Percentiles rank a stretch among this genome's conserved stretches.
Evolutionary conservation across 176 grass and related monocot species (phyloP).

Genomic region (Oryza meyeriana): DNA sequence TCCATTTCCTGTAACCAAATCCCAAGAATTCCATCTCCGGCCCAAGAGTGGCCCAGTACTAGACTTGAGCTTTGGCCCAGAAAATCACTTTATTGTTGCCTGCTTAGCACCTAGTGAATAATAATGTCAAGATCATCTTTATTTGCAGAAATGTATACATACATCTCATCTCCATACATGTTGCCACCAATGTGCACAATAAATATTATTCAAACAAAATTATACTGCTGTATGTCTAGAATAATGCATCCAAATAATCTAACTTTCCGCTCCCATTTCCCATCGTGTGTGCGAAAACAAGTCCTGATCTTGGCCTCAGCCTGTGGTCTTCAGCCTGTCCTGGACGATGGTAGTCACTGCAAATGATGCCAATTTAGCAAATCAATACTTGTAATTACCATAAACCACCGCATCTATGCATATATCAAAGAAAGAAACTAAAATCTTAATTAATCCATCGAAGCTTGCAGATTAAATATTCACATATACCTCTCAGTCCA

Average conservation of each 20-base stretch:
- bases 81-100: too few species aligned
- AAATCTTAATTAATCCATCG: background rate
- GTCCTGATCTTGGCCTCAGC: background rate
- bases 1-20: too few species aligned
- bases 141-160: background rate
- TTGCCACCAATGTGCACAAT: too few species aligned
- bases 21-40: too few species aligned
- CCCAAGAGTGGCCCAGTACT: background rate
- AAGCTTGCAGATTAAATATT: background rate
- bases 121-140: background rate
- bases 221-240: background rate
- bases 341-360: conserved; percentile 22
- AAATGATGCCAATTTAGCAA: background rate
- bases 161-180: background rate
- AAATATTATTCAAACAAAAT: background rate
- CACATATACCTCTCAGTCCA: conserved; percentile 27
- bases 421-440: background rate
- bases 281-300: background rate
- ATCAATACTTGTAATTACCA: background rate
- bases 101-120: background rate
- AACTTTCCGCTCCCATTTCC: background rate
- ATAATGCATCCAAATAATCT: background rate
- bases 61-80: background rate
- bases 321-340: conserved; percentile 16
- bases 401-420: background rate